Evolutionary conservation across 805 yeast genomes (phyloP), one percentile per base, ranked within the genome.

Genomic region (Danielia reshetovae): DNA sequence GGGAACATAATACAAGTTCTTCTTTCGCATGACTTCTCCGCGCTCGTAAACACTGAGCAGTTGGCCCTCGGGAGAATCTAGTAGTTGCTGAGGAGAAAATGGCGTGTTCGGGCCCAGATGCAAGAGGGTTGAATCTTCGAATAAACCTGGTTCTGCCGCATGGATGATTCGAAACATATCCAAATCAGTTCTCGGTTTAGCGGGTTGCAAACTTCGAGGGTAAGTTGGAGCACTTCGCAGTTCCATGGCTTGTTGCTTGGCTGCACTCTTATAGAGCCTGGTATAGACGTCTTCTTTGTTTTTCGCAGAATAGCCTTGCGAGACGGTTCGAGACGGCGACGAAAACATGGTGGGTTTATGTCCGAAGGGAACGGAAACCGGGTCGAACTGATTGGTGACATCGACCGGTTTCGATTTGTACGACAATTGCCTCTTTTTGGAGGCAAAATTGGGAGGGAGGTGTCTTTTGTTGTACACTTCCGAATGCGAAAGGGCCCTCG

Each of bases 31-130:
- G 11, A 82, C 58, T 51, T 82, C 87, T 4, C 81, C 79, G 29
- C 71, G 65, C 51, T 82, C 88, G 43, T 76, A 79, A 5, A 72
- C 56, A 29, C 69, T 75, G 19, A 82, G 42, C n/a, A 29, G 24
- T 7, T 24, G 23, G 7, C 36, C 43, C 6, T 39, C 30, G 4
- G 25, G 19, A 2, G 29, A 25, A 10, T 17, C 7, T 9, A 18
- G n/a, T 9, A 22, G 10, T 13, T 30, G 5, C 18, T 21, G 25
- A 5, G 46, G 35, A 6, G 35, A 13, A 5, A 30, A 17, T 5
- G 46, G 30, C 4, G 17, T 13, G 21, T 34, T 36, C 4, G 34
- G 21, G 2, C 13, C 32, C 26, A 15, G 29, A 14, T 35, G 35
- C 7, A 34, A 30, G 3, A 39, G 30, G 31, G 30, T 33, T 7